Evolutionary conservation across 345 rosid species (phyloP).

Genomic region (Diplotaxis tenuifolia): DNA sequence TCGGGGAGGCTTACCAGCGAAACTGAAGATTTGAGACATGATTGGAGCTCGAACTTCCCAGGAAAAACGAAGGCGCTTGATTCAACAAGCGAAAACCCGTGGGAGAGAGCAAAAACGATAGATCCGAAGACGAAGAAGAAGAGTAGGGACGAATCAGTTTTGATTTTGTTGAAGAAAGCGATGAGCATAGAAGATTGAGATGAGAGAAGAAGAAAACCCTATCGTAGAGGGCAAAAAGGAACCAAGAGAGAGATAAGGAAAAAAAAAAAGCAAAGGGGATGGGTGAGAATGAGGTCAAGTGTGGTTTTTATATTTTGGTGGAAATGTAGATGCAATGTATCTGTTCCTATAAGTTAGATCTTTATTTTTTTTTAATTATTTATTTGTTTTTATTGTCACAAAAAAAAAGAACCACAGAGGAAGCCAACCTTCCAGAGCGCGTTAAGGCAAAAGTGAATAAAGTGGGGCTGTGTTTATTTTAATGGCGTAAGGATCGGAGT

Average conservation of each 20-base stretch:
- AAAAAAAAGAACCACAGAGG: conserved; percentile 3
- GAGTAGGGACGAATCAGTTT: conserved; percentile 8
- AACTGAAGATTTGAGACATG: conserved; percentile 74
- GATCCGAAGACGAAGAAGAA: conserved; percentile 35
- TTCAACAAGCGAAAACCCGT: conserved; percentile 56
- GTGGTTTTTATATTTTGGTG: conserved; percentile 33
- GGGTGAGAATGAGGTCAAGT: conserved; percentile 24
- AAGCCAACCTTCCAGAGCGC: background rate
- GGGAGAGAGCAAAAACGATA: conserved; percentile 78
- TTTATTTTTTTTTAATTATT: background rate
- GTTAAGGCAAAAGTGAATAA: conserved; percentile 13
- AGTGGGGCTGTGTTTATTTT: background rate
- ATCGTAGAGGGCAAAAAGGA: conserved; percentile 83
- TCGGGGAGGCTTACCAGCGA: conserved; percentile 49
- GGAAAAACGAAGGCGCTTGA: conserved; percentile 46
- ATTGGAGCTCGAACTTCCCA: conserved; percentile 48
- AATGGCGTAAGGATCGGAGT: background rate
- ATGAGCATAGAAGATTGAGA: conserved; percentile 30
- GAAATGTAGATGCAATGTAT: conserved; percentile 67
- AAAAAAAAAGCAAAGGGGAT: conserved; percentile 34
- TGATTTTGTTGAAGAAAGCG: conserved; percentile 1
- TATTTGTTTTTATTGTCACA: conserved; percentile 32
- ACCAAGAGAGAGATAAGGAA: conserved; percentile 42
- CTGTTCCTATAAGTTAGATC: conserved; percentile 41
- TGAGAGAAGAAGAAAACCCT: conserved; percentile 62